Conservation (phyloP, 441 rosid genomes). For the Erodium texanum region DNA sequence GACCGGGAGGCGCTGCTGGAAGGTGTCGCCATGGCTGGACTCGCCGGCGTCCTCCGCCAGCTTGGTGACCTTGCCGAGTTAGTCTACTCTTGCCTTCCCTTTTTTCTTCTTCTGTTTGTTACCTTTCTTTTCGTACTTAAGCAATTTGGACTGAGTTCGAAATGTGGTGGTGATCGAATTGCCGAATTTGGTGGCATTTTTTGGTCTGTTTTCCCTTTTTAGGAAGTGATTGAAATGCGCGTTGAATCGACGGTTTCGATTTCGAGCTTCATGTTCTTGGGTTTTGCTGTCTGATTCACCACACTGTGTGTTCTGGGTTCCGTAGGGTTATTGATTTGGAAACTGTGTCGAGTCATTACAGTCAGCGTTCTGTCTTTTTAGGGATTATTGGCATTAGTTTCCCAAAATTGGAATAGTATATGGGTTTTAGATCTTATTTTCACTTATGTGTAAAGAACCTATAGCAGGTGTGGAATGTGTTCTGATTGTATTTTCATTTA, state of each 20-base stretch:
- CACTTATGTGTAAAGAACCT: too few relatives aligned
- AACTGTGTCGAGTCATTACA: not conserved
- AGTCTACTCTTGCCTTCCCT: constrained; percentile 21
- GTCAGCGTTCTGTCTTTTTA: not conserved
- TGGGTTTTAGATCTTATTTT: not conserved
- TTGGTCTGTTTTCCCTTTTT: not conserved
- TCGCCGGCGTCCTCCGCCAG: constrained; percentile 86
- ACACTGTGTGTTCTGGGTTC: not conserved
- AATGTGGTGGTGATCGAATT: constrained; percentile 7
- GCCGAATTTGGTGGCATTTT: not conserved
- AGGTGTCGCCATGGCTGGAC: constrained; percentile 88
- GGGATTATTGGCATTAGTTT: not conserved
- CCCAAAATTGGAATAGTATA: not conserved
- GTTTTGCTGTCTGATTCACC: not conserved
- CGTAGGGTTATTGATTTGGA: not conserved
- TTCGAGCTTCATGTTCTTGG: not conserved
- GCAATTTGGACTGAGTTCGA: constrained; percentile 13
- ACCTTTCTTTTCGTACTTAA: not conserved
- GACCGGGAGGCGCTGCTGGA: constrained; percentile 76
- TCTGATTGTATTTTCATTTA: not conserved
- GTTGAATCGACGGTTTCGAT: not conserved
- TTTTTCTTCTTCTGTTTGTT: not conserved
- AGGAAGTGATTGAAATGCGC: not conserved
- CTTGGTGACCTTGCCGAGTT: constrained; percentile 98
- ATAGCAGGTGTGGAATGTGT: not conserved